Evolutionary conservation across 805 yeast genomes (phyloP).

Genomic region (Kluyveromyces lactis): DNA sequence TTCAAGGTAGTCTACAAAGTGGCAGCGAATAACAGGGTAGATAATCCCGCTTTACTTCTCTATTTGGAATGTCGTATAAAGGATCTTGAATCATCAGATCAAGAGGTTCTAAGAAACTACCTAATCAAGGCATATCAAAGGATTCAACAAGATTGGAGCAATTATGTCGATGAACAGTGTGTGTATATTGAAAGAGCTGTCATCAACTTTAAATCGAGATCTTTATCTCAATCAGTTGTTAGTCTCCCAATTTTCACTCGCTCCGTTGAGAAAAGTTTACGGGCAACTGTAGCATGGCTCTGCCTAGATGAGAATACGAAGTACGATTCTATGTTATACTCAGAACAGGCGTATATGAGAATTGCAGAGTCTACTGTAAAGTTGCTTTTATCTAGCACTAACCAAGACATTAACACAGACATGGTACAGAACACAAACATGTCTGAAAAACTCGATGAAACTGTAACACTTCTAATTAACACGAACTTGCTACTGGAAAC

Average conservation of each 20-base stretch:
- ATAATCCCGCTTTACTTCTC: conserved; percentile 36
- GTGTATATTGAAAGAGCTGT: conserved; percentile 33
- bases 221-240: conserved; percentile 37
- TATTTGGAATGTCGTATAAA: conserved; percentile 33
- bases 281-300: conserved; percentile 5
- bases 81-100: conserved; percentile 41
- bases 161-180: conserved; percentile 48
- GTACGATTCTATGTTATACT: conserved; percentile 17
- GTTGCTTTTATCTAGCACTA: conserved; percentile 22
- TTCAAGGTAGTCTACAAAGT: conserved; percentile 28
- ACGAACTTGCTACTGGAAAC: conserved; percentile 43
- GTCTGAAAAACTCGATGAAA: conserved; percentile 26
- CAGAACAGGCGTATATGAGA: conserved; percentile 25
- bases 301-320: not conserved
- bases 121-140: conserved; percentile 46
- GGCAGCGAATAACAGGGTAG: conserved; percentile 31
- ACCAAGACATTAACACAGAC: not conserved
- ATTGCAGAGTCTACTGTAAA: conserved; percentile 25
- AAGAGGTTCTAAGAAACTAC: conserved; percentile 51
- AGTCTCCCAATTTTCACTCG: conserved; percentile 41
- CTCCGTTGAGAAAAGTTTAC: conserved; percentile 29
- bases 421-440: not conserved
- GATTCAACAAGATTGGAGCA: conserved; percentile 48
- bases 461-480: conserved; percentile 44
- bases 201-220: conserved; percentile 27